Percentiles rank a stretch among this genome's conserved stretches.
phyloP scores from a whole-genome alignment of 2,329 filamentous ascomycete genomes.

The Ceratocystiopsis sp. region DNA sequence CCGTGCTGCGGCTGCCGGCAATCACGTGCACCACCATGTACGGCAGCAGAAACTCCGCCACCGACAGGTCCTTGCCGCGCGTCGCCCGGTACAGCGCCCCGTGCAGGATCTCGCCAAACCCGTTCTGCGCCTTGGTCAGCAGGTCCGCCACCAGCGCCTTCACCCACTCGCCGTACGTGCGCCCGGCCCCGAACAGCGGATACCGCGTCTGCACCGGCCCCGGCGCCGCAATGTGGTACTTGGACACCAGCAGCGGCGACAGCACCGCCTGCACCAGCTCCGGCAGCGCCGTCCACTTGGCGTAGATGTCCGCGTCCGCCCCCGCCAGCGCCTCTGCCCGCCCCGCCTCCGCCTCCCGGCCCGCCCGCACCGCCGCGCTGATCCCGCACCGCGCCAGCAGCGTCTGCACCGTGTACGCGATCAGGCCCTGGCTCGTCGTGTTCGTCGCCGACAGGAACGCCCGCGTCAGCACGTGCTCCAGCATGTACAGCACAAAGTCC shows the following conservation, averaged over 20 bases:
- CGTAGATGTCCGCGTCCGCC: conserved; percentile 27
- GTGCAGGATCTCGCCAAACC: conserved; percentile 62
- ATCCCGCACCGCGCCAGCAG: conserved; percentile 66
- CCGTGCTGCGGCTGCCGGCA: conserved; percentile 34
- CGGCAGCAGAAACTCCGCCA: conserved; percentile 76
- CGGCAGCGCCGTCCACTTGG: conserved; percentile 64
- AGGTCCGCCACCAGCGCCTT: conserved; percentile 66
- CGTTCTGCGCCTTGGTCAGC: conserved; percentile 57
- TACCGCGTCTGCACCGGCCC: conserved; percentile 43
- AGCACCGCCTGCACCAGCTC: conserved; percentile 63
- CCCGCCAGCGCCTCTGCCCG: too few species aligned
- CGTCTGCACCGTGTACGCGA: conserved; percentile 91
- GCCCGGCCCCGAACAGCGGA: conserved; percentile 56
- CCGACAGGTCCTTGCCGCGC: conserved; percentile 67
- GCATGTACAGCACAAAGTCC: conserved; percentile 69
- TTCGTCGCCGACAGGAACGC: conserved; percentile 85
- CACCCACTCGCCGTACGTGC: conserved; percentile 67
- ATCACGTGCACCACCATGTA: conserved; percentile 75
- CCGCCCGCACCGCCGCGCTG: conserved; percentile 28
- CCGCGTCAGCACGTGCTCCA: conserved; percentile 78
- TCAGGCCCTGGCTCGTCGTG: conserved; percentile 70
- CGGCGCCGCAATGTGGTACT: conserved; percentile 55
- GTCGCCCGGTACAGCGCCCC: conserved; percentile 68
- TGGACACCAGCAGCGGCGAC: conserved; percentile 75
- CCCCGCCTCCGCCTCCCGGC: too few species aligned